Conservation (phyloP, 1,284 basidiomycete genomes). For the Tilletia caries region DNA sequence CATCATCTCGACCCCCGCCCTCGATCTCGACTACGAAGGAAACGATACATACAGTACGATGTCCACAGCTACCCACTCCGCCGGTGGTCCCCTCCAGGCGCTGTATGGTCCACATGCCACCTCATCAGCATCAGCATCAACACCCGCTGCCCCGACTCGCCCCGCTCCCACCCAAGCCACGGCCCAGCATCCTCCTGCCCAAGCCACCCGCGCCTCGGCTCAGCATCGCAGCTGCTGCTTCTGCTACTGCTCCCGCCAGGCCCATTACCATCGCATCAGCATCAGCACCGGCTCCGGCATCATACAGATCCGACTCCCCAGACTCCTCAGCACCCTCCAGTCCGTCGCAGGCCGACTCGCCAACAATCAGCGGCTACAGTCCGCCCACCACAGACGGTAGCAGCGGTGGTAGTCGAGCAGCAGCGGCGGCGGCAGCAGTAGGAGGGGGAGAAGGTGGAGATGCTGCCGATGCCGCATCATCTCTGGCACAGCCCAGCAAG, state of each 20-base stretch:
- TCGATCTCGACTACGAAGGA: too few species aligned
- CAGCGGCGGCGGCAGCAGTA: too few species aligned
- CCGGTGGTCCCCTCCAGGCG: not conserved
- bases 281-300: not conserved
- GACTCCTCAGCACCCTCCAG: too few species aligned
- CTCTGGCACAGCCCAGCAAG: slow-evolving; percentile 35
- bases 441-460: too few species aligned
- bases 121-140: too few species aligned
- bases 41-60: too few species aligned
- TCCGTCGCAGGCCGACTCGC: too few species aligned
- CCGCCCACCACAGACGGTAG: too few species aligned
- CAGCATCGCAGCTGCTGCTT: not conserved
- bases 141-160: slow-evolving; percentile 3
- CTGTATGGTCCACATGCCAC: not conserved
- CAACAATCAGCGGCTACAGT: not conserved
- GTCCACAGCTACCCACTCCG: too few species aligned
- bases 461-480: not conserved
- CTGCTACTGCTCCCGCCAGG: not conserved
- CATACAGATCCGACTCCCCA: too few species aligned
- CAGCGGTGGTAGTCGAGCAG: too few species aligned
- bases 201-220: not conserved
- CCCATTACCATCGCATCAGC: not conserved
- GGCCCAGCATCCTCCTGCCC: slow-evolving; percentile 1
- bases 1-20: too few species aligned
- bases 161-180: not conserved